Evolutionary conservation across 2,329 filamentous ascomycete genomes (phyloP).

Genomic region (Cadophora sp.): DNA sequence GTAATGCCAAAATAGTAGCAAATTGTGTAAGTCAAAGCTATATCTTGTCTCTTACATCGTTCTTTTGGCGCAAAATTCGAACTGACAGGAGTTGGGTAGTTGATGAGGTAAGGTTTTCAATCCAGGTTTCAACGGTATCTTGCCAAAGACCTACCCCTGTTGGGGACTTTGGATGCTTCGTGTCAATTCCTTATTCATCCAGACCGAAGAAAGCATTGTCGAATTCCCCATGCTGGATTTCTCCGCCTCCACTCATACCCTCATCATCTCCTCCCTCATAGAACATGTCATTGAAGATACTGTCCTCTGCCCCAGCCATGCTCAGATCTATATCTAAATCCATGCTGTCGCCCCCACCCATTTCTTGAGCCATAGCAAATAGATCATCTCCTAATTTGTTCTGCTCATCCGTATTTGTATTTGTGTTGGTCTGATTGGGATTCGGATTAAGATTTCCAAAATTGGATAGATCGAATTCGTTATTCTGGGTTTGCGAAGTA

Average conservation of each 20-base stretch:
- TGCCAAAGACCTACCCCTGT: not conserved
- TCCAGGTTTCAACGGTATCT: not conserved
- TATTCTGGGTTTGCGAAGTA: constrained; percentile 36
- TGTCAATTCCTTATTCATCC: constrained; percentile 19
- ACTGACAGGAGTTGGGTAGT: not conserved
- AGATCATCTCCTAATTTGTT: constrained; percentile 37
- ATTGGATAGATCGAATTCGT: constrained; percentile 43
- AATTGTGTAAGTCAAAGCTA: not conserved
- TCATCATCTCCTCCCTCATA: constrained; percentile 35
- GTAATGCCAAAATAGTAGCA: not conserved
- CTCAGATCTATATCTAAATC: constrained; percentile 61
- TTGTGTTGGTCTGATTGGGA: constrained; percentile 45
- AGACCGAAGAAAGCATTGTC: constrained; percentile 43
- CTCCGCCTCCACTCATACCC: constrained; percentile 31
- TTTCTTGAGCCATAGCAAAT: constrained; percentile 28
- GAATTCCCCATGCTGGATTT: constrained; percentile 42
- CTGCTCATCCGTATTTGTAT: constrained; percentile 28
- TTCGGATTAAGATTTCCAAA: constrained; percentile 48
- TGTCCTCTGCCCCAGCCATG: constrained; percentile 48
- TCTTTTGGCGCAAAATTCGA: not conserved
- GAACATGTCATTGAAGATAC: constrained; percentile 44
- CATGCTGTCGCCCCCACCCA: constrained; percentile 38
- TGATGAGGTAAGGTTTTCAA: not conserved
- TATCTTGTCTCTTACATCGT: not conserved
- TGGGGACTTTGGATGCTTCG: not conserved